Percentiles rank a stretch among this genome's conserved stretches.
Conservation (phyloP, 495 filamentous ascomycete species). For the Extremus antarcticus region DNA sequence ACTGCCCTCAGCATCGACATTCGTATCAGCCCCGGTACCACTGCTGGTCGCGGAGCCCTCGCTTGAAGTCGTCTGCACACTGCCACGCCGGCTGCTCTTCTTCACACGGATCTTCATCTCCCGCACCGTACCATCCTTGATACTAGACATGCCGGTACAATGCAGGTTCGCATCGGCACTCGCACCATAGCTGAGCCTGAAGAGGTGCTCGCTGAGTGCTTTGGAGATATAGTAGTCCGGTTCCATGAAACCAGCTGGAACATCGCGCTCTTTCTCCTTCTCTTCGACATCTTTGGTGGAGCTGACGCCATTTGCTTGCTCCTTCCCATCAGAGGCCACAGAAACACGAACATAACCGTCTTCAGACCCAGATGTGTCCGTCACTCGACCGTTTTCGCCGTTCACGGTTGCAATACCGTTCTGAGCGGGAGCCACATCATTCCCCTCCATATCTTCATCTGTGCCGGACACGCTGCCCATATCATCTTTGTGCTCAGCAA, state of each 20-base stretch:
- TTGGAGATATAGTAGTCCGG: slow-evolving; percentile 40
- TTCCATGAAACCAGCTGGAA: slow-evolving; percentile 29
- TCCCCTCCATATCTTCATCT: slow-evolving; percentile 27
- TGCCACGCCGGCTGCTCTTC: slow-evolving; percentile 55
- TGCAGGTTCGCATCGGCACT: slow-evolving; percentile 34
- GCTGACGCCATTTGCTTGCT: background rate
- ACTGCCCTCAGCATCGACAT: slow-evolving; percentile 8
- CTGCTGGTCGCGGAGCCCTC: slow-evolving; percentile 13
- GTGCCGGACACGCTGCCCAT: slow-evolving; percentile 9
- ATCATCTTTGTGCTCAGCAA: slow-evolving; percentile 34
- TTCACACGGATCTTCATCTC: slow-evolving; percentile 13
- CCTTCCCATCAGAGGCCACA: slow-evolving; percentile 31
- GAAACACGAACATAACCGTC: slow-evolving; percentile 86
- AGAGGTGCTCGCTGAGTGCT: slow-evolving; percentile 50
- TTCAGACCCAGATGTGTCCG: slow-evolving; percentile 71
- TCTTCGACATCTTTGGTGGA: slow-evolving; percentile 16
- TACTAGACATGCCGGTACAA: slow-evolving; percentile 13
- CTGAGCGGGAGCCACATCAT: slow-evolving; percentile 48
- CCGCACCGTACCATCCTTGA: slow-evolving; percentile 3
- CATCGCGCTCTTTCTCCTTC: slow-evolving; percentile 6
- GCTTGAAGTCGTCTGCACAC: slow-evolving; percentile 8
- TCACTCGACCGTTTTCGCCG: slow-evolving; percentile 35
- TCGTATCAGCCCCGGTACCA: background rate
- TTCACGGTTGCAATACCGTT: background rate
- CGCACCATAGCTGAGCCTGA: slow-evolving; percentile 52